Percentiles rank a stretch among this genome's conserved stretches.
phyloP scores from a whole-genome alignment of 2,329 filamentous ascomycete genomes.

The Falciphora oryzae region DNA sequence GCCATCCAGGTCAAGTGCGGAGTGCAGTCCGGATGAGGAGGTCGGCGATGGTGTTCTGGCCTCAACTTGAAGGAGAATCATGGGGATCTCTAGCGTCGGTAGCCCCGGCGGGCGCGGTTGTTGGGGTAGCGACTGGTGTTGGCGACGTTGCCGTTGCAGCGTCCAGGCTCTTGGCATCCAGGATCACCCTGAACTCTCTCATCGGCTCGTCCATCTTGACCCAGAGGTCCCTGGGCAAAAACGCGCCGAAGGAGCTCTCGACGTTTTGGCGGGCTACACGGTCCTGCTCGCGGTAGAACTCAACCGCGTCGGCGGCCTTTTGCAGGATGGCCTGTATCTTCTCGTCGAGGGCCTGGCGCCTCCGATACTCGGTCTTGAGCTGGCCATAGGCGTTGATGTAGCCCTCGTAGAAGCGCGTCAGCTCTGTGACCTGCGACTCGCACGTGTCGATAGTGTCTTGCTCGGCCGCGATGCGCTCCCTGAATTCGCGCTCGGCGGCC shows the following conservation, averaged over 20 bases:
- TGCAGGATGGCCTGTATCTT: constrained; percentile 68
- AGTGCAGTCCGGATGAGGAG: too few species aligned
- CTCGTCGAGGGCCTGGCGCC: constrained; percentile 66
- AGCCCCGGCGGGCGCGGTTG: background rate
- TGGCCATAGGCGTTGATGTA: constrained; percentile 82
- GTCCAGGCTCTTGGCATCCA: background rate
- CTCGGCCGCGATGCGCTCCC: constrained; percentile 67
- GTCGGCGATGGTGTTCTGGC: background rate
- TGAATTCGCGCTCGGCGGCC: constrained; percentile 58
- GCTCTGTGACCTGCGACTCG: constrained; percentile 69
- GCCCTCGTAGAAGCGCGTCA: constrained; percentile 79
- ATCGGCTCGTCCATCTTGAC: constrained; percentile 62
- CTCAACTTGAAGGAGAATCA: background rate
- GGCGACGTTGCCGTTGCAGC: background rate
- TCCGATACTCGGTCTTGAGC: constrained; percentile 75
- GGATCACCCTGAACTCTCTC: constrained; percentile 44
- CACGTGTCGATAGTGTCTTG: constrained; percentile 61
- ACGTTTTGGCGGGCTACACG: constrained; percentile 69
- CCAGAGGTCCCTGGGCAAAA: constrained; percentile 84
- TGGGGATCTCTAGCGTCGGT: background rate
- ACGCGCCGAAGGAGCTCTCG: constrained; percentile 76
- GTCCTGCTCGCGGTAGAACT: constrained; percentile 70
- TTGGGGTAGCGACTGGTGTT: background rate
- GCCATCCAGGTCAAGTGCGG: background rate
- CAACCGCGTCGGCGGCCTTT: constrained; percentile 71